Percentiles rank a stretch among this genome's conserved stretches.
phyloP scores from a whole-genome alignment of 2,329 filamentous ascomycete genomes.

The Ophidiomyces ophidiicola region DNA sequence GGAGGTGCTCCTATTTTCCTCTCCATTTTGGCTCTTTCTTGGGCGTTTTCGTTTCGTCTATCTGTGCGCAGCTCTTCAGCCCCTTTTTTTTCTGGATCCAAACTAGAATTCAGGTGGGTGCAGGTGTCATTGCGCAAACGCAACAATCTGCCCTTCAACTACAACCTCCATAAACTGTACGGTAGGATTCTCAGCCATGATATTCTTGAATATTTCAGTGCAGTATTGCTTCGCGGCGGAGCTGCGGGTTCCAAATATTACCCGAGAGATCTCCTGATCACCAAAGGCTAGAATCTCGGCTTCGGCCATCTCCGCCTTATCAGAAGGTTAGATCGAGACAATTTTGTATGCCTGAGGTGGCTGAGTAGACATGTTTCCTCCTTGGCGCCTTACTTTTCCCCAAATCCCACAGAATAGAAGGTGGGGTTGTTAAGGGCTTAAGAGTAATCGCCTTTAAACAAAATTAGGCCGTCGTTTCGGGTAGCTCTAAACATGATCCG shows the following conservation, averaged over 20 bases:
- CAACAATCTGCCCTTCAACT: conserved; percentile 16
- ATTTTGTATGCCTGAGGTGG: conserved; percentile 12
- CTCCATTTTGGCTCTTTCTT: conserved; percentile 11
- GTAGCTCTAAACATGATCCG: no score
- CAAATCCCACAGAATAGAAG: no score
- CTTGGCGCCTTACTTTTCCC: no score
- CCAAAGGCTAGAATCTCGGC: conserved; percentile 33
- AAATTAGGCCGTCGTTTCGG: no score
- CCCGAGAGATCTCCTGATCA: conserved; percentile 2
- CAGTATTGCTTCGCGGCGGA: conserved; percentile 1
- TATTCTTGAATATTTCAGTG: conserved; percentile 1
- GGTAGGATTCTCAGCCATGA: conserved; percentile 4
- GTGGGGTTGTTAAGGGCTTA: no score
- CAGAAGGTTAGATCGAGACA: conserved; percentile 14
- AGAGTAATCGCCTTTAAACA: no score
- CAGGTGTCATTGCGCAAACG: conserved; percentile 15
- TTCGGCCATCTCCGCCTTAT: conserved; percentile 12
- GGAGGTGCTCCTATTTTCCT: conserved; percentile 13
- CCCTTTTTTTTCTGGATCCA: conserved; percentile 3
- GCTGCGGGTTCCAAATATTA: conserved; percentile 8
- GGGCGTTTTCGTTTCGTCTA: no score
- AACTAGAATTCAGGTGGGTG: conserved; percentile 13
- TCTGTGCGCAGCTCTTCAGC: no score
- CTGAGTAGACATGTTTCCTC: conserved; percentile 2
- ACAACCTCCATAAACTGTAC: conserved; percentile 6